A percentile compares a stretch with the other conserved stretches of the same genome.
Conservation (phyloP, 2,329 filamentous ascomycete species). For the Drechslera avenae region DNA sequence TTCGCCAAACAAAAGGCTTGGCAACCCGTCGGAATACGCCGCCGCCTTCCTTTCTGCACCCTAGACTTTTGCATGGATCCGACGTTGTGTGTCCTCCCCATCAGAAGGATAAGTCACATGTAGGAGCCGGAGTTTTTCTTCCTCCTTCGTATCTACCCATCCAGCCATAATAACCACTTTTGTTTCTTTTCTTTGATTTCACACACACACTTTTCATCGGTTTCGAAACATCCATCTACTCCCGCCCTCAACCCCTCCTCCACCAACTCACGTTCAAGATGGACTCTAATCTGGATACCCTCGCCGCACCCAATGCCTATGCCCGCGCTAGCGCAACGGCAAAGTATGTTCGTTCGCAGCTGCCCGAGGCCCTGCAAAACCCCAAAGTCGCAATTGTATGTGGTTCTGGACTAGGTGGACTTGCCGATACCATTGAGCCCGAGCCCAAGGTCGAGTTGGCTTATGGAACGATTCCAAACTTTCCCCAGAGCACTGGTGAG, state of each 20-base stretch:
- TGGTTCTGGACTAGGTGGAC: conserved; percentile 66
- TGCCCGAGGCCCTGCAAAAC: conserved; percentile 57
- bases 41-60: conserved; percentile 35
- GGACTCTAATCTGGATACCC: conserved; percentile 29
- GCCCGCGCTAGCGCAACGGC: conserved; percentile 57
- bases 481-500: conserved; percentile 65
- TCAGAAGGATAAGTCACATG: conserved; percentile 12
- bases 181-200: neutral
- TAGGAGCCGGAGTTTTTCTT: no score
- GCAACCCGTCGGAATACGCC: conserved; percentile 40
- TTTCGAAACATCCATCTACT: neutral
- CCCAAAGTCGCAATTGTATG: conserved; percentile 68
- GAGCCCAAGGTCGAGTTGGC: conserved; percentile 59
- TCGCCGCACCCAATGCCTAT: conserved; percentile 46
- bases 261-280: conserved; percentile 9
- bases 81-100: neutral
- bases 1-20: conserved; percentile 31
- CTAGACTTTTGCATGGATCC: conserved; percentile 19
- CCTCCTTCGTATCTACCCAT: no score
- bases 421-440: conserved; percentile 61
- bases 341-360: conserved; percentile 54
- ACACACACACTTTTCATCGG: no score
- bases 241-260: no score
- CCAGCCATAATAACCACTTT: no score
- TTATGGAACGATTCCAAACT: conserved; percentile 66